Conservation (phyloP, 202 grass and related monocot genomes). For the Brachypodium distachyon region DNA sequence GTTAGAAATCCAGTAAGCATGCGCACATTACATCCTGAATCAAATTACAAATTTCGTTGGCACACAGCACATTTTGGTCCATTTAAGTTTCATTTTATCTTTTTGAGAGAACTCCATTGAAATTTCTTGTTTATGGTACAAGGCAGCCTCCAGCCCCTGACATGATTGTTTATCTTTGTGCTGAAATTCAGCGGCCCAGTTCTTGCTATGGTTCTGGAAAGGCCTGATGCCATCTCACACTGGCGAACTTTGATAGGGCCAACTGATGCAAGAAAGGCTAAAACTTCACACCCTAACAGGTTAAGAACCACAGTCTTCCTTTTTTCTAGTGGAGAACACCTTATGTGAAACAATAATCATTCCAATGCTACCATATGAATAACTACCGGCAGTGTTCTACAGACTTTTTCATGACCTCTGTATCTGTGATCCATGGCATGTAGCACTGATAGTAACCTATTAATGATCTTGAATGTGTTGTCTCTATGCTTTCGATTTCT, state of each 20-base stretch:
- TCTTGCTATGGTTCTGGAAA: constrained; percentile 74
- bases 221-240: constrained; percentile 44
- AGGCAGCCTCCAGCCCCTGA: neutral
- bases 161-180: constrained; percentile 18
- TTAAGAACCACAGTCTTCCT: neutral
- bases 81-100: neutral
- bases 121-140: neutral
- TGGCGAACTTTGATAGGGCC: constrained; percentile 89
- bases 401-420: neutral
- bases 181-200: constrained; percentile 60
- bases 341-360: neutral
- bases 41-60: neutral
- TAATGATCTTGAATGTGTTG: neutral
- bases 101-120: neutral
- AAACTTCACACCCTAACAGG: constrained; percentile 74
- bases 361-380: neutral
- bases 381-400: neutral
- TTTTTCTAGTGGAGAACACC: neutral
- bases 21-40: neutral
- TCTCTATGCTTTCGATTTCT: neutral
- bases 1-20: neutral
- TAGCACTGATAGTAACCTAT: neutral
- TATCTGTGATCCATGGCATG: neutral
- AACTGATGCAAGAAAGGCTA: constrained; percentile 76
- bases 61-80: neutral